Evolutionary conservation across 495 filamentous ascomycete species (phyloP).

Genomic region (Lasiosphaeria hispida): DNA sequence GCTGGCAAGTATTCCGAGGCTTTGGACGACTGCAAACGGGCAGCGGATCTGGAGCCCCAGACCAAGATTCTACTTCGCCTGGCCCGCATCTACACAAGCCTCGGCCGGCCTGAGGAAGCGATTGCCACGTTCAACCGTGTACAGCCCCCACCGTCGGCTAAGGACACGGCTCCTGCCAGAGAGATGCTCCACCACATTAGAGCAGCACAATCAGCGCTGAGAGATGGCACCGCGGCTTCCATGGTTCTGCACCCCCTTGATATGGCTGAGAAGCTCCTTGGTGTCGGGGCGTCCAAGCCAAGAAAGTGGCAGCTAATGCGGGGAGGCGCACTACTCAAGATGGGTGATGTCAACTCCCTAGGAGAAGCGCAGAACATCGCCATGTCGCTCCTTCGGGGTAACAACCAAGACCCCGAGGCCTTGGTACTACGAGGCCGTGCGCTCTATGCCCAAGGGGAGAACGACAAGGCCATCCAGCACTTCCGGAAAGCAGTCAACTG

Average conservation of each 20-base stretch:
- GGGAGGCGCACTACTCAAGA: constrained; percentile 91
- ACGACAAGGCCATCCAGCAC: constrained; percentile 90
- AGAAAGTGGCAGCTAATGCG: constrained; percentile 91
- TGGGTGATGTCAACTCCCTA: constrained; percentile 83
- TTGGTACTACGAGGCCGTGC: constrained; percentile 84
- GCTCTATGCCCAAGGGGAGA: constrained; percentile 87
- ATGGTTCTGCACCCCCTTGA: constrained; percentile 93
- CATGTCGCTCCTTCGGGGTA: constrained; percentile 78
- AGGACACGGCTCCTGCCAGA: constrained; percentile 74
- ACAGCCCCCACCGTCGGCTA: constrained; percentile 70
- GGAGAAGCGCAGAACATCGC: constrained; percentile 92
- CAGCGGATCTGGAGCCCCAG: constrained; percentile 74
- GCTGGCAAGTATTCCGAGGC: constrained; percentile 73
- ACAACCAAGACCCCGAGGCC: constrained; percentile 90
- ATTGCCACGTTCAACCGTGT: constrained; percentile 74
- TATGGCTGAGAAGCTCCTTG: constrained; percentile 77
- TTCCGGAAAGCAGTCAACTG: constrained; percentile 85
- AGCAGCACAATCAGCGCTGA: constrained; percentile 74
- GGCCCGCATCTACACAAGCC: constrained; percentile 79
- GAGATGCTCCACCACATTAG: constrained; percentile 80
- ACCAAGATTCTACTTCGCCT: constrained; percentile 87
- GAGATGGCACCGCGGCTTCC: constrained; percentile 70
- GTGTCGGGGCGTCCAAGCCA: constrained; percentile 67
- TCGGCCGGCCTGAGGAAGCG: constrained; percentile 83
- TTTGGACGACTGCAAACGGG: constrained; percentile 77